Conservation (phyloP, 2,329 filamentous ascomycete species). For the Diaporthe longicolla region DNA sequence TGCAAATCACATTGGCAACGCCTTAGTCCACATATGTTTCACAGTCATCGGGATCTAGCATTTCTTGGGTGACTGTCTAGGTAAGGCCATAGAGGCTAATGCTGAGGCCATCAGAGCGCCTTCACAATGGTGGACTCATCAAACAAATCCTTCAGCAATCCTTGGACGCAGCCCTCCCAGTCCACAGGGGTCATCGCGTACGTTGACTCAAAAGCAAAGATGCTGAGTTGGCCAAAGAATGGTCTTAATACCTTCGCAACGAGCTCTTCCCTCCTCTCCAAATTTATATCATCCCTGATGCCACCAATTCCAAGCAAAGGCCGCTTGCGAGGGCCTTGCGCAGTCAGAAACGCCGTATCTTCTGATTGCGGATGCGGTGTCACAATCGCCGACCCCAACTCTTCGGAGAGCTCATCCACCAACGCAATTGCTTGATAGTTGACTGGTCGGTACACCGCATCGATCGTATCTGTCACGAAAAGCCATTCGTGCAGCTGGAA, state of each 20-base stretch:
- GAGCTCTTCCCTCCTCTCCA: slow-evolving; percentile 77
- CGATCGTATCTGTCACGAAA: slow-evolving; percentile 96
- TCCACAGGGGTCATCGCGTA: slow-evolving; percentile 86
- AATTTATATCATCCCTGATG: slow-evolving; percentile 67
- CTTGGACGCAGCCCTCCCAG: slow-evolving; percentile 72
- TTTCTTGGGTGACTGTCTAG: slow-evolving; percentile 4
- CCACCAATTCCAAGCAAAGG: slow-evolving; percentile 67
- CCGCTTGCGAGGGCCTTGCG: slow-evolving; percentile 56
- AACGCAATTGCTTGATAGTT: slow-evolving; percentile 80
- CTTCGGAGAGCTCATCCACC: slow-evolving; percentile 87
- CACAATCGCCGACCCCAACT: slow-evolving; percentile 68
- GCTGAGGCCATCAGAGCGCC: slow-evolving; percentile 59
- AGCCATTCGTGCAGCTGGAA: slow-evolving; percentile 99
- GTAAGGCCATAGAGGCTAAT: not conserved
- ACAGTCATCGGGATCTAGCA: slow-evolving; percentile 7
- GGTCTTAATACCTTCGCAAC: slow-evolving; percentile 84
- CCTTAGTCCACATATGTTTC: not conserved
- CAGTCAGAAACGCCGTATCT: slow-evolving; percentile 54
- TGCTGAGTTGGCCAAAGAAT: slow-evolving; percentile 93
- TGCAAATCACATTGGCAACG: not conserved
- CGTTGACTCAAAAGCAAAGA: slow-evolving; percentile 91
- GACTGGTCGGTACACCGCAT: slow-evolving; percentile 88
- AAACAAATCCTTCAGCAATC: slow-evolving; percentile 81
- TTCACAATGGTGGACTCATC: slow-evolving; percentile 80
- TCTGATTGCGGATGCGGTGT: slow-evolving; percentile 54